Conservation (phyloP, 2,329 filamentous ascomycete species). For the Helotiales sp. region DNA sequence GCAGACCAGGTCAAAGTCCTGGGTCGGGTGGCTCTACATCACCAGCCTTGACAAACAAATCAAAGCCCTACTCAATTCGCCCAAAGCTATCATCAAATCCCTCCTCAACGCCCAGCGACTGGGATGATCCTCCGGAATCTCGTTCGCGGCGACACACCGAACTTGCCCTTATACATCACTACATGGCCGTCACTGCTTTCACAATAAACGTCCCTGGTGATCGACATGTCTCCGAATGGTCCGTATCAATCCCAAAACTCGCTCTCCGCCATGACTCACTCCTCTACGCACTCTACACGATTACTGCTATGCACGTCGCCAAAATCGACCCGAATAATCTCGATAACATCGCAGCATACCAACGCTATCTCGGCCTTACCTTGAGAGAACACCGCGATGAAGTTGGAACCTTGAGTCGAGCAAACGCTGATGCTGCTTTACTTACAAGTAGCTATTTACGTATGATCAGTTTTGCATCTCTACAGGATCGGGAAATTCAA, state of each 20-base stretch:
- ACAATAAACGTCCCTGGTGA: slow-evolving; percentile 12
- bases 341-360: slow-evolving; percentile 13
- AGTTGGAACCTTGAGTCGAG: slow-evolving; percentile 10
- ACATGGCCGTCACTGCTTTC: slow-evolving; percentile 17
- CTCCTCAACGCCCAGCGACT: background rate
- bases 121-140: slow-evolving; percentile 17
- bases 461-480: slow-evolving; percentile 18
- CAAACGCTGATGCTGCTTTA: slow-evolving; percentile 23
- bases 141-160: slow-evolving; percentile 20
- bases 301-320: slow-evolving; percentile 24
- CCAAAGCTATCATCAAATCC: background rate
- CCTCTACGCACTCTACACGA: slow-evolving; percentile 22
- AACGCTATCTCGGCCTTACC: slow-evolving; percentile 20
- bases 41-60: background rate
- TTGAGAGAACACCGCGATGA: slow-evolving; percentile 22
- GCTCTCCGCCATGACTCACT: slow-evolving; percentile 22
- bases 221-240: slow-evolving; percentile 7
- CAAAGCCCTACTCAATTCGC: slow-evolving; percentile 5
- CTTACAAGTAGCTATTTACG: slow-evolving; percentile 21
- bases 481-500: slow-evolving; percentile 14
- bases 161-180: slow-evolving; percentile 26
- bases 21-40: background rate
- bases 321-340: slow-evolving; percentile 13
- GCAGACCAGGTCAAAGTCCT: slow-evolving; percentile 6
- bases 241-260: slow-evolving; percentile 12